phyloP scores from a whole-genome alignment of 2,329 filamentous ascomycete genomes.

The Aureobasidium sp. region DNA sequence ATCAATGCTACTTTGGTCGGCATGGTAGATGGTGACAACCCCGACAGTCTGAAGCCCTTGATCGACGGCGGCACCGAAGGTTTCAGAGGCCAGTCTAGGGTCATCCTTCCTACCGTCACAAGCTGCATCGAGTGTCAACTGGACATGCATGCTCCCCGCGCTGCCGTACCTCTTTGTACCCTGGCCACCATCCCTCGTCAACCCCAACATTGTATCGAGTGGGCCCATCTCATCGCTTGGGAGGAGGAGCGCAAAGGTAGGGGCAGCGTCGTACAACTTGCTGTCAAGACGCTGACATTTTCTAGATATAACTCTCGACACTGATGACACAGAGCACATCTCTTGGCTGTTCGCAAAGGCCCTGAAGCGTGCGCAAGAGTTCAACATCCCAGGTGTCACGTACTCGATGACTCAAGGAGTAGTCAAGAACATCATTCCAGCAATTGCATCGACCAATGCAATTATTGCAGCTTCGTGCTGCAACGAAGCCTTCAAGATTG shows the following conservation, averaged over 20 bases:
- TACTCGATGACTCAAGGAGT: slow-evolving; percentile 96
- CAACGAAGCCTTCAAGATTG: slow-evolving; percentile 94
- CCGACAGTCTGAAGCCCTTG: slow-evolving; percentile 82
- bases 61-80: slow-evolving; percentile 97
- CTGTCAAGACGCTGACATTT: not conserved
- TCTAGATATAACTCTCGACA: slow-evolving; percentile 72
- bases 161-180: slow-evolving; percentile 93
- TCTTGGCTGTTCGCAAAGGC: slow-evolving; percentile 93
- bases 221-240: slow-evolving; percentile 98
- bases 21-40: slow-evolving; percentile 76
- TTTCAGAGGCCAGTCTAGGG: slow-evolving; percentile 93
- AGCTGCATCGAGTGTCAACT: slow-evolving; percentile 98
- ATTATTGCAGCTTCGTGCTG: slow-evolving; percentile 94
- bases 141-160: slow-evolving; percentile 92
- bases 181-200: slow-evolving; percentile 93
- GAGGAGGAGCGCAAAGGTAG: slow-evolving; percentile 50
- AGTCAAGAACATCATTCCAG: slow-evolving; percentile 98
- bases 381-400: slow-evolving; percentile 84
- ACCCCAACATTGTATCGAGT: slow-evolving; percentile 96
- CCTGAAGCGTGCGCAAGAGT: slow-evolving; percentile 70
- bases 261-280: not conserved
- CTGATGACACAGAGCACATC: slow-evolving; percentile 93
- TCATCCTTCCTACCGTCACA: slow-evolving; percentile 84
- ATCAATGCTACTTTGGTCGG: slow-evolving; percentile 90
- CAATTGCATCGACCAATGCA: slow-evolving; percentile 95